These are phyloP conservation scores for Saccharomyces hybrid DNA, from an alignment of 1,139 yeast species.

Conservation along the genomic window DNA sequence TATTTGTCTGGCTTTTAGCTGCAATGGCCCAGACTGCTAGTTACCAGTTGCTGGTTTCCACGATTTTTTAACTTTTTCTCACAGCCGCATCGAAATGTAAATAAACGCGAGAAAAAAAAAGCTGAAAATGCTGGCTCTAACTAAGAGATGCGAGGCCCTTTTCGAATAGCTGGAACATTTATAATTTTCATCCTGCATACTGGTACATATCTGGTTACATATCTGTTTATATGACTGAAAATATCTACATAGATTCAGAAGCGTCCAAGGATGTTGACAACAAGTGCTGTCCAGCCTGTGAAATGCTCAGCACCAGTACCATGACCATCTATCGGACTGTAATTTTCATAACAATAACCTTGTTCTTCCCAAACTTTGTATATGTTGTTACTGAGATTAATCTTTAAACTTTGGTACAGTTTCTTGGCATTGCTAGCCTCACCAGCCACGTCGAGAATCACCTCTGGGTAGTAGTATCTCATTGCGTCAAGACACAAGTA, in stretches of 20 bases:
- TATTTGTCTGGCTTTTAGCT: background rate
- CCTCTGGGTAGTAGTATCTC: slow-evolving; percentile 41
- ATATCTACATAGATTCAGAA: background rate
- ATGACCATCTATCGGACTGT: slow-evolving; percentile 66
- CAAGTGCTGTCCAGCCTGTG: slow-evolving; percentile 89
- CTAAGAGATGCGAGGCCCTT: background rate
- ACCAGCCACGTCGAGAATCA: slow-evolving; percentile 15
- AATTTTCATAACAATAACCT: slow-evolving; percentile 90
- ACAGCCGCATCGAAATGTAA: background rate
- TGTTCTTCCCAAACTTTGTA: slow-evolving; percentile 61
- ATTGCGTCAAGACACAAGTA: slow-evolving; percentile 71
- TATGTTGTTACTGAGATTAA: slow-evolving; percentile 62
- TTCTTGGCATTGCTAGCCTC: slow-evolving; percentile 32
- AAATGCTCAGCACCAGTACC: slow-evolving; percentile 85
- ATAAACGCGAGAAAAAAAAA: background rate
- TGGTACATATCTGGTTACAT: background rate
- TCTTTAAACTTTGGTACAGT: slow-evolving; percentile 53
- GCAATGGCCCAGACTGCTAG: background rate
- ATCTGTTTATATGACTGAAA: background rate
- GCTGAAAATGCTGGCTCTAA: background rate
- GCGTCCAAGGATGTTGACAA: slow-evolving; percentile 61
- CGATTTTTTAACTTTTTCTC: background rate
- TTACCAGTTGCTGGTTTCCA: background rate
- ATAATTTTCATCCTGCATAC: background rate
- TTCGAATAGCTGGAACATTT: background rate